These are phyloP conservation scores for Pichiaceae sp. DNA, from an alignment of 1,139 yeast genomes.

Conservation along the genomic window DNA sequence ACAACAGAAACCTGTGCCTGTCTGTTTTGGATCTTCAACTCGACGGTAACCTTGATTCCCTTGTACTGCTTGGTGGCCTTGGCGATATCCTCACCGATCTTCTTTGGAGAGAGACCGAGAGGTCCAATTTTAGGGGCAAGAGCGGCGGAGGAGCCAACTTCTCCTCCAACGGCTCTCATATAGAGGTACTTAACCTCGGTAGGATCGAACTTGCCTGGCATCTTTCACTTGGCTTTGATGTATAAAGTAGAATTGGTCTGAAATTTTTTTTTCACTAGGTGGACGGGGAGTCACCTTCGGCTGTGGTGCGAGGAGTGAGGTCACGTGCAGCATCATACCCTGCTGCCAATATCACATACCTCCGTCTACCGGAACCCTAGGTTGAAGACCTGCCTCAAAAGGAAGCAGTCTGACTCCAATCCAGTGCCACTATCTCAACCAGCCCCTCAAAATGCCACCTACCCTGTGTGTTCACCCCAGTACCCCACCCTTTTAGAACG, in stretches of 20 bases:
- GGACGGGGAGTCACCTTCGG: too few relatives aligned
- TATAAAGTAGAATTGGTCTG: neutral
- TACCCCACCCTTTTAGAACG: too few relatives aligned
- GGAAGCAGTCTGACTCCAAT: too few relatives aligned
- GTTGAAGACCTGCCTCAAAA: too few relatives aligned
- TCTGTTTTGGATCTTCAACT: slow-evolving; percentile 99
- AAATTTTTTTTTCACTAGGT: slow-evolving; percentile 5
- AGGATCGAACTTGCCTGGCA: slow-evolving; percentile 99
- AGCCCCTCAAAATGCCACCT: too few relatives aligned
- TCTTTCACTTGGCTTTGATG: slow-evolving; percentile 20
- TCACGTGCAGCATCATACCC: too few relatives aligned
- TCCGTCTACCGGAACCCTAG: too few relatives aligned
- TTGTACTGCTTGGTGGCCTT: slow-evolving; percentile 99
- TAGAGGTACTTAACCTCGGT: slow-evolving; percentile 96
- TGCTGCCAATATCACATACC: too few relatives aligned
- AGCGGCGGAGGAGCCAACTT: slow-evolving; percentile 99
- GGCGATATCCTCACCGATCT: slow-evolving; percentile 99
- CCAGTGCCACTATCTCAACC: too few relatives aligned
- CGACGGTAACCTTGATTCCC: slow-evolving; percentile 99
- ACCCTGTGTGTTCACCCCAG: too few relatives aligned
- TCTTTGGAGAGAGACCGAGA: slow-evolving; percentile 99
- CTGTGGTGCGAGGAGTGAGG: too few relatives aligned
- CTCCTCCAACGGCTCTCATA: slow-evolving; percentile 99
- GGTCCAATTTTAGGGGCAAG: slow-evolving; percentile 99
- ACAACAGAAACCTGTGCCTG: slow-evolving; percentile 99